Percentiles rank a stretch among this genome's conserved stretches.
Evolutionary conservation across 2,329 filamentous ascomycete species (phyloP).

Genomic region (Fusarium euwallaceae): DNA sequence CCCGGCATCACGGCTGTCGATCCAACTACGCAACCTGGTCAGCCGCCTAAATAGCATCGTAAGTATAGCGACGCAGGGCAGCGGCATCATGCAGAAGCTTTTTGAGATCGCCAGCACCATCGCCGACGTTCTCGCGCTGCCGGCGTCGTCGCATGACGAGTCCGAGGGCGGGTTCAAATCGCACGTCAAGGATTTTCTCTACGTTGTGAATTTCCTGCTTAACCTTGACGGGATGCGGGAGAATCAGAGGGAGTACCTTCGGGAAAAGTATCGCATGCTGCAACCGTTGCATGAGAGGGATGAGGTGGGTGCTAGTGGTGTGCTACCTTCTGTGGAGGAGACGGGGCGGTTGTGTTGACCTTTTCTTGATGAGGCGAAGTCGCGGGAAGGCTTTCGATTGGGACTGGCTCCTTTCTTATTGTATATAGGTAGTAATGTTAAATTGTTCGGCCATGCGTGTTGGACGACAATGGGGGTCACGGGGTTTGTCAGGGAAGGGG

Average conservation of each 20-base stretch:
- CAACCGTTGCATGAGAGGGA: slow-evolving; percentile 46
- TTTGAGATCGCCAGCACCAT: slow-evolving; percentile 73
- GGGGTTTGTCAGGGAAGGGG: neutral
- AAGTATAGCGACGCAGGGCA: slow-evolving; percentile 67
- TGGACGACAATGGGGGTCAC: neutral
- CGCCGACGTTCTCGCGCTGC: slow-evolving; percentile 68
- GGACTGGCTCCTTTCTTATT: neutral
- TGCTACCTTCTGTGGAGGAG: slow-evolving; percentile 6
- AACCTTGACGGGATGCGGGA: slow-evolving; percentile 62
- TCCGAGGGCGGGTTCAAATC: slow-evolving; percentile 59
- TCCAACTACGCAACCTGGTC: slow-evolving; percentile 55
- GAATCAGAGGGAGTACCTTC: slow-evolving; percentile 58
- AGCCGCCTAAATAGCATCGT: slow-evolving; percentile 51
- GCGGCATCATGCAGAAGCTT: slow-evolving; percentile 69
- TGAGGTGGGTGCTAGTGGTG: neutral
- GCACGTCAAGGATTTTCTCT: slow-evolving; percentile 66
- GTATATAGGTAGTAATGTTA: neutral
- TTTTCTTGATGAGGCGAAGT: neutral
- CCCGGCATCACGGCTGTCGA: slow-evolving; percentile 54
- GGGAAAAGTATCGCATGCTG: slow-evolving; percentile 55
- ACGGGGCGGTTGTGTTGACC: neutral
- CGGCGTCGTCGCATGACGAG: slow-evolving; percentile 55
- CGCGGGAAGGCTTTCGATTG: neutral
- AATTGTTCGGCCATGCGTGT: neutral
- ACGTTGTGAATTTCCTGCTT: slow-evolving; percentile 64